Evolutionary conservation across 345 rosid species (phyloP).

Genomic region (Pseudoturritis turrita): DNA sequence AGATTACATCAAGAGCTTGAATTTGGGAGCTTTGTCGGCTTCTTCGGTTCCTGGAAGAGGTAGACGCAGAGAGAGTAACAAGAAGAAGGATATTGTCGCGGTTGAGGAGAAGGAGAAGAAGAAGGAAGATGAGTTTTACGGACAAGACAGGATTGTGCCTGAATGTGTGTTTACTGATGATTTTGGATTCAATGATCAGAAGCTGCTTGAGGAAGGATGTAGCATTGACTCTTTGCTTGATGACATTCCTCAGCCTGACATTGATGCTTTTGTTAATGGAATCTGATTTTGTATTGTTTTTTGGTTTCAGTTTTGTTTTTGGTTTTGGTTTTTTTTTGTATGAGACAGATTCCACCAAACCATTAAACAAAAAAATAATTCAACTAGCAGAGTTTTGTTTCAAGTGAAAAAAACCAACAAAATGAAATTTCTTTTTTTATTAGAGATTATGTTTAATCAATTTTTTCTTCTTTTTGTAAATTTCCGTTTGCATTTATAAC

Average conservation of each 20-base stretch:
- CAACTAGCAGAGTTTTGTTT: background rate
- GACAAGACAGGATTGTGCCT: conserved; percentile 46
- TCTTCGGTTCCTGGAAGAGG: conserved; percentile 28
- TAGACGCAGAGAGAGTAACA: conserved; percentile 23
- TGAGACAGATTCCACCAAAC: conserved; percentile 12
- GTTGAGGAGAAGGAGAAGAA: conserved; percentile 1
- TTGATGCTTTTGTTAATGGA: conserved; percentile 33
- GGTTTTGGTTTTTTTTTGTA: background rate
- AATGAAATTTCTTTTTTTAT: background rate
- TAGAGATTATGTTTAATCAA: background rate
- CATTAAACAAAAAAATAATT: background rate
- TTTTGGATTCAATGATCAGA: conserved; percentile 58
- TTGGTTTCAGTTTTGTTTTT: background rate
- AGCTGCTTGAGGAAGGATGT: conserved; percentile 52
- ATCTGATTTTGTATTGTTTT: conserved; percentile 10
- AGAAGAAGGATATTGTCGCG: conserved; percentile 19
- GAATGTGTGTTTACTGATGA: conserved; percentile 49
- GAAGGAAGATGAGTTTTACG: conserved; percentile 14
- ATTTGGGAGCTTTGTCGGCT: conserved; percentile 33
- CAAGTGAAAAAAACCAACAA: background rate
- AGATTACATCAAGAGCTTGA: conserved; percentile 87
- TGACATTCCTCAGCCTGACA: conserved; percentile 41
- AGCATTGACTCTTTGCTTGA: conserved; percentile 68
- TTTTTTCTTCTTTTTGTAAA: background rate
- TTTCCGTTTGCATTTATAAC: background rate